Conservation (phyloP, 2,329 filamentous ascomycete species). For the Colletotrichum sidae region DNA sequence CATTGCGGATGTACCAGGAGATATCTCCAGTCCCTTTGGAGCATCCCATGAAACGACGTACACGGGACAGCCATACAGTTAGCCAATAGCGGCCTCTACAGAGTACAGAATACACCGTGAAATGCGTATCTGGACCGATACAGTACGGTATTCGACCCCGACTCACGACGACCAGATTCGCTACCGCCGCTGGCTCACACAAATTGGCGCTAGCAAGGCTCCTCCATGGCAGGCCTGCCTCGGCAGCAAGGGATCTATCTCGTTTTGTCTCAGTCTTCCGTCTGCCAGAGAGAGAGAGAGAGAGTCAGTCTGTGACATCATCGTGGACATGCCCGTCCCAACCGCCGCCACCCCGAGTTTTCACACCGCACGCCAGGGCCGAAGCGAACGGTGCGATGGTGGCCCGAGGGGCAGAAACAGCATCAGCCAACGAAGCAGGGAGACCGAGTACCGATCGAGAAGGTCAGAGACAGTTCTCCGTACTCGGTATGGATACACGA, state of each 20-base stretch:
- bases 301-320: conserved; percentile 23
- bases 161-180: not conserved
- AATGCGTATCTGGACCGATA: not conserved
- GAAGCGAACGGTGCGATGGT: not conserved
- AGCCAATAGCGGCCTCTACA: no score
- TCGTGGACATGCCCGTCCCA: not conserved
- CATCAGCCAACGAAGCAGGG: no score
- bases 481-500: no score
- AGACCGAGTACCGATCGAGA: no score
- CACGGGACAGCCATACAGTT: no score
- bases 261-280: conserved; percentile 25
- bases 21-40: no score
- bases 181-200: conserved; percentile 3
- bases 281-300: not conserved
- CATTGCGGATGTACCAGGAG: no score
- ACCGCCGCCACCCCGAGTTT: not conserved
- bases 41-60: no score
- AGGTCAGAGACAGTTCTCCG: not conserved
- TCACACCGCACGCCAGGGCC: not conserved
- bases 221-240: conserved; percentile 2
- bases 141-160: not conserved
- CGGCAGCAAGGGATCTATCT: conserved; percentile 28
- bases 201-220: conserved; percentile 17
- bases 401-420: no score
- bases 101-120: no score